phyloP scores from a whole-genome alignment of 2,329 filamentous ascomycete genomes.

The Aureobasidium sp. region DNA sequence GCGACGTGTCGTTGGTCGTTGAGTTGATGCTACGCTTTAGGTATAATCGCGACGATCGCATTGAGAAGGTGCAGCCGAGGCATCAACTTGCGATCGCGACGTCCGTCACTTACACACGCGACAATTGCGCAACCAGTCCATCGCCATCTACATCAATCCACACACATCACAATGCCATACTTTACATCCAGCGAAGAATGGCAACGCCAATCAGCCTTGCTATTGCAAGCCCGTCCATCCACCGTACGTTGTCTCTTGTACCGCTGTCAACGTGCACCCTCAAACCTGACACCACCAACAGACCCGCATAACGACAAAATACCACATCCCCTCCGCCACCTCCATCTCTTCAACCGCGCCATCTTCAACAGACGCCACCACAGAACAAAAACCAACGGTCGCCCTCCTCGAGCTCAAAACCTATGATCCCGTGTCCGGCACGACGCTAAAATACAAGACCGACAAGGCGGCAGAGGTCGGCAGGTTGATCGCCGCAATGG shows the following conservation, averaged over 20 bases:
- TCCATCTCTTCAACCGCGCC: slow-evolving; percentile 23
- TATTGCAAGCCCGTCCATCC: slow-evolving; percentile 77
- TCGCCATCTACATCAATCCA: neutral
- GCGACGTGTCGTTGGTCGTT: neutral
- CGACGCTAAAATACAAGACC: slow-evolving; percentile 83
- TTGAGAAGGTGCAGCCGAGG: slow-evolving; percentile 5
- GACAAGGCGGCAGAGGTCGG: slow-evolving; percentile 86
- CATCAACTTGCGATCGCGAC: neutral
- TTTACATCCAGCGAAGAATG: slow-evolving; percentile 80
- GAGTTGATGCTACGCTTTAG: neutral
- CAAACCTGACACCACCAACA: slow-evolving; percentile 32
- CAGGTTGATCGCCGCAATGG: slow-evolving; percentile 69
- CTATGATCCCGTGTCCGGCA: slow-evolving; percentile 74
- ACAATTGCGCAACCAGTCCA: neutral
- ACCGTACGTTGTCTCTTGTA: slow-evolving; percentile 54
- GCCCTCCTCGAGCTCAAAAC: slow-evolving; percentile 80
- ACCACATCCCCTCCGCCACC: slow-evolving; percentile 54
- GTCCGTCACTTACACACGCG: neutral
- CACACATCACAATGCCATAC: slow-evolving; percentile 58
- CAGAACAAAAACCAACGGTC: slow-evolving; percentile 44
- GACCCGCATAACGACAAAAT: slow-evolving; percentile 90
- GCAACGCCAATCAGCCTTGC: slow-evolving; percentile 77
- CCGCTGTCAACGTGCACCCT: neutral
- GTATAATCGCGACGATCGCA: neutral
- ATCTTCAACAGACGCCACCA: neutral